phyloP scores from a whole-genome alignment of 139 green algal species.

The Eudorina sp. region DNA sequence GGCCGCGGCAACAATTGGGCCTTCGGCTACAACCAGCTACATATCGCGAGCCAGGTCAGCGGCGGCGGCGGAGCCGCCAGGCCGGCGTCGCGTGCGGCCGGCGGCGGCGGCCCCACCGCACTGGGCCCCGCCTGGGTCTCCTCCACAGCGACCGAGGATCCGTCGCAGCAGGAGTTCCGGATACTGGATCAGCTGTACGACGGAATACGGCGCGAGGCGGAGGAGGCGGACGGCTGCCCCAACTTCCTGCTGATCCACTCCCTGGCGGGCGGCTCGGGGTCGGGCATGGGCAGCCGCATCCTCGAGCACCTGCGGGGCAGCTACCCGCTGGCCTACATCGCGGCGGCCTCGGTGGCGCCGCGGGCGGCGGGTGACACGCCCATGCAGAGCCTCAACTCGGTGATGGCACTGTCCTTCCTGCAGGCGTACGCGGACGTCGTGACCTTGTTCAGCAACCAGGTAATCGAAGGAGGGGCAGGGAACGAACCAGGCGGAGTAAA shows the following conservation, averaged over 20 bases:
- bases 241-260: conserved; percentile 67
- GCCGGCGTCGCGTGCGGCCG: not conserved
- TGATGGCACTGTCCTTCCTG: conserved; percentile 64
- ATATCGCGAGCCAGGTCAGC: not conserved
- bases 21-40: conserved; percentile 61
- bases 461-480: not conserved
- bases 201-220: conserved; percentile 56
- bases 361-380: conserved; percentile 58
- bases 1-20: conserved; percentile 69
- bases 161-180: conserved; percentile 43
- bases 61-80: not conserved
- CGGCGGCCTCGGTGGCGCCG: conserved; percentile 50
- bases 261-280: conserved; percentile 58
- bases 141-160: conserved; percentile 39
- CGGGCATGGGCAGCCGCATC: conserved; percentile 56
- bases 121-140: conserved; percentile 22
- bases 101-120: not conserved
- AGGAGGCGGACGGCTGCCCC: conserved; percentile 53
- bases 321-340: conserved; percentile 53
- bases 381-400: conserved; percentile 62
- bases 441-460: conserved; percentile 62
- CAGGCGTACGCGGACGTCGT: conserved; percentile 63
- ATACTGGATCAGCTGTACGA: conserved; percentile 56
- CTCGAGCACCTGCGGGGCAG: conserved; percentile 53
- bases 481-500: not conserved